Conservation (phyloP, 225 moss, liverwort and hornwort genomes). For the Physcomitrellopsis africana region DNA sequence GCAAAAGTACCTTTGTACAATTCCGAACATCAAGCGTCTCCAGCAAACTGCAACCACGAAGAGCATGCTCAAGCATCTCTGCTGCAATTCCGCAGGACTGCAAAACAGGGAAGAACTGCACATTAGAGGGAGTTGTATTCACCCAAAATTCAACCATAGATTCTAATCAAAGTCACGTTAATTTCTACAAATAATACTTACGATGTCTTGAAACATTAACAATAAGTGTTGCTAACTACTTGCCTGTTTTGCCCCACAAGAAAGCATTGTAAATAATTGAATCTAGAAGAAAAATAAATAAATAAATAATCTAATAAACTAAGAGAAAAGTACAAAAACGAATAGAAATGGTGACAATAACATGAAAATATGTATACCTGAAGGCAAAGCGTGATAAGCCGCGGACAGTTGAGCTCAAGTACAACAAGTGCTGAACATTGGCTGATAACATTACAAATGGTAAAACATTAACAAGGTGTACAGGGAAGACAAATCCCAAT, state of each 20-base stretch:
- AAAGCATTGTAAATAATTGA: no score
- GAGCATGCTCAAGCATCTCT: slow-evolving; percentile 66
- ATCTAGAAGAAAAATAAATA: no score
- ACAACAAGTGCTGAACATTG: slow-evolving; percentile 61
- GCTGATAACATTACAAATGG: slow-evolving; percentile 34
- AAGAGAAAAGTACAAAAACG: no score
- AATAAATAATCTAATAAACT: no score
- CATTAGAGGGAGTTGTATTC: slow-evolving; percentile 1
- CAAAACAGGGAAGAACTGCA: slow-evolving; percentile 5
- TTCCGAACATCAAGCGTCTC: slow-evolving; percentile 84
- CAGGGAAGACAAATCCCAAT: background rate
- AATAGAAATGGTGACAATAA: background rate
- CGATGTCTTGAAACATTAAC: no score
- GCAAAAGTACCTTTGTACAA: slow-evolving; percentile 58
- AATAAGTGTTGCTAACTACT: no score
- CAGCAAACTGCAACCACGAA: slow-evolving; percentile 60
- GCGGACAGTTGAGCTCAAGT: slow-evolving; percentile 71
- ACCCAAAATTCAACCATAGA: background rate
- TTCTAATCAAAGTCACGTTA: no score
- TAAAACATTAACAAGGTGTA: no score
- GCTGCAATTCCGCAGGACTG: slow-evolving; percentile 81
- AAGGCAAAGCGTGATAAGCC: slow-evolving; percentile 61
- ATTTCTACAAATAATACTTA: no score
- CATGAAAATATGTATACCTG: slow-evolving; percentile 50
- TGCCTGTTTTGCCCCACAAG: no score